Evolutionary conservation across 2,329 filamentous ascomycete genomes (phyloP).

Genomic region (Simplicillium aogashimaense): DNA sequence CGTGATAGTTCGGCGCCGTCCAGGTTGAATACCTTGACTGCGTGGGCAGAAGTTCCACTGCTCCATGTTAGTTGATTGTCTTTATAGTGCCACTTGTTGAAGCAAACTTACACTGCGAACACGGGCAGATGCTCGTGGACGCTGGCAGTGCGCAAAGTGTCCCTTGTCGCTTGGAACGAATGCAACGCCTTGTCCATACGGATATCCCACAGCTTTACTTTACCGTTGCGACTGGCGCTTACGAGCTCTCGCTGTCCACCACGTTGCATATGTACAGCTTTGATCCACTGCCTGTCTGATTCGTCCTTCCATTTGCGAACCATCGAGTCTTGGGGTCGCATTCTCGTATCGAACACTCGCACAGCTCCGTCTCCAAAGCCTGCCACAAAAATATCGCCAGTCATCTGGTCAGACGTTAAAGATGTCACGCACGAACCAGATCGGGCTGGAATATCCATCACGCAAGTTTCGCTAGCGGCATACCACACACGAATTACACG

Average conservation of each 20-base stretch:
- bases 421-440: conserved; percentile 95
- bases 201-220: conserved; percentile 94
- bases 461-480: conserved; percentile 83
- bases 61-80: conserved; percentile 2
- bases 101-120: conserved; percentile 72
- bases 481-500: conserved; percentile 96
- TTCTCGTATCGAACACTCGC: conserved; percentile 83
- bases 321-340: conserved; percentile 81
- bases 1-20: conserved; percentile 70
- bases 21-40: conserved; percentile 88
- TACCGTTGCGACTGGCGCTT: conserved; percentile 83
- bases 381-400: conserved; percentile 89
- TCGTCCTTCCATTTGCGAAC: conserved; percentile 96
- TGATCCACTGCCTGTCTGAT: conserved; percentile 76
- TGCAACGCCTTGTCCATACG: conserved; percentile 71
- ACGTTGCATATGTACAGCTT: conserved; percentile 92
- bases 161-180: conserved; percentile 63
- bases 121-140: conserved; percentile 96
- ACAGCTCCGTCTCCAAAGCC: conserved; percentile 95
- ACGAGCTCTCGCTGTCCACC: conserved; percentile 87
- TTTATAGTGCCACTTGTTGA: not conserved
- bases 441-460: conserved; percentile 86
- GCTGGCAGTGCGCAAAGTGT: conserved; percentile 74
- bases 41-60: conserved; percentile 80
- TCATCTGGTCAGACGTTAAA: conserved; percentile 93